These are phyloP conservation scores for Lizonia empirigonia DNA, from an alignment of 2,329 filamentous ascomycete species.

Conservation along the genomic window DNA sequence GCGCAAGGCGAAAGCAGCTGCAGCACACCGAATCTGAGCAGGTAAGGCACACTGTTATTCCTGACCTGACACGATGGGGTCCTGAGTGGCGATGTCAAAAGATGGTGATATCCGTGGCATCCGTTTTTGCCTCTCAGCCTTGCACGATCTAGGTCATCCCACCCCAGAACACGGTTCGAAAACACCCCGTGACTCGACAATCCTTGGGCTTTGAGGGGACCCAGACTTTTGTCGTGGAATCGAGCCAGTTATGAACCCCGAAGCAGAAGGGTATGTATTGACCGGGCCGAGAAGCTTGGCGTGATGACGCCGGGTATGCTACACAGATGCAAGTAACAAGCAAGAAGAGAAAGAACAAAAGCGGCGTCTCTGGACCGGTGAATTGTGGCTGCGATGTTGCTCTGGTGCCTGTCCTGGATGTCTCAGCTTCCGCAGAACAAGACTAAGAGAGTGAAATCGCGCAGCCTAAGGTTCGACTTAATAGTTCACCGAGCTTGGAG, in stretches of 20 bases:
- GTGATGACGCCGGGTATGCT: not conserved
- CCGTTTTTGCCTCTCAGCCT: constrained; percentile 17
- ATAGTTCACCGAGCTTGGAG: constrained; percentile 2
- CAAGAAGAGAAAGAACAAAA: not conserved
- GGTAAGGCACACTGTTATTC: not conserved
- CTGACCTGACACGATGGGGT: not conserved
- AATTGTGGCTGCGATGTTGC: not conserved
- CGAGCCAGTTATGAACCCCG: not conserved
- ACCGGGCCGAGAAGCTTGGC: constrained; percentile 14
- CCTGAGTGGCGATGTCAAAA: constrained; percentile 5
- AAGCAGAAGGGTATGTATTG: not conserved
- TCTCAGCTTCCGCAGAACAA: not conserved
- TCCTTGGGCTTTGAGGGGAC: not conserved
- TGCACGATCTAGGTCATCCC: constrained; percentile 14
- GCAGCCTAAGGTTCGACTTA: not conserved
- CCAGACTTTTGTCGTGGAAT: constrained; percentile 1
- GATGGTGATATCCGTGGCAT: constrained; percentile 1
- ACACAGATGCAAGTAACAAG: not conserved
- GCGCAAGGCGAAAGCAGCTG: not conserved
- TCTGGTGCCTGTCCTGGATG: not conserved
- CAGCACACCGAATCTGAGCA: not conserved
- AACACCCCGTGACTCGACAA: not conserved
- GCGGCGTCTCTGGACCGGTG: not conserved
- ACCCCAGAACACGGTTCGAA: not conserved
- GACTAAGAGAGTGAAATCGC: not conserved